Percentiles rank a stretch among this genome's conserved stretches.
phyloP scores from a whole-genome alignment of 805 yeast species.

The Kluyveromyces siamensis region DNA sequence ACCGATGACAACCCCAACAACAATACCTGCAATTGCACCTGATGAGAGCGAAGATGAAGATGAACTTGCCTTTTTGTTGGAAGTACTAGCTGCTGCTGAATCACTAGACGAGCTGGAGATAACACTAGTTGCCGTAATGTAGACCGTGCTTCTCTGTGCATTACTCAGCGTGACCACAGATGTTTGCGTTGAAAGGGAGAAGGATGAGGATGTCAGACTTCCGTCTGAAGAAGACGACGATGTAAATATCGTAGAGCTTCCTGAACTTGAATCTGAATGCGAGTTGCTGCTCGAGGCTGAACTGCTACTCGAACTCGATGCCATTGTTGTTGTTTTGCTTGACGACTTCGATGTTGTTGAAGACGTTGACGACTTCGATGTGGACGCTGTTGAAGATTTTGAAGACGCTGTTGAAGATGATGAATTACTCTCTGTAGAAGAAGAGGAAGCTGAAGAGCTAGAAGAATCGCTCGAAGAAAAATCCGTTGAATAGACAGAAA shows the following conservation, averaged over 20 bases:
- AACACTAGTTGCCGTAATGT: constrained; percentile 22
- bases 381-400: constrained; percentile 4
- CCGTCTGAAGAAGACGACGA: constrained; percentile 12
- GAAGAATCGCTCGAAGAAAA: constrained; percentile 10
- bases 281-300: constrained; percentile 10
- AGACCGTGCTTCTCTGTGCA: constrained; percentile 13
- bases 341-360: constrained; percentile 4
- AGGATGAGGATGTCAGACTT: constrained; percentile 2
- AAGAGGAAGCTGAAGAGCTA: background rate
- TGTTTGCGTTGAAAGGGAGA: constrained; percentile 18
- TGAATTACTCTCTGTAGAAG: constrained; percentile 2
- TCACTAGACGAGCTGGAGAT: constrained; percentile 9
- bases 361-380: too few species aligned
- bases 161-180: constrained; percentile 17
- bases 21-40: constrained; percentile 57
- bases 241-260: constrained; percentile 7
- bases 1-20: constrained; percentile 45
- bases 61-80: constrained; percentile 4
- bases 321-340: constrained; percentile 2
- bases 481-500: constrained; percentile 34
- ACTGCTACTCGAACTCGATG: constrained; percentile 7
- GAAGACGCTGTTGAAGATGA: constrained; percentile 5
- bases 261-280: constrained; percentile 10
- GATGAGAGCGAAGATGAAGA: constrained; percentile 9
- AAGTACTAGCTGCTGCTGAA: constrained; percentile 2